phyloP scores from a whole-genome alignment of 345 rosid species.

The Eucalyptus pumila region DNA sequence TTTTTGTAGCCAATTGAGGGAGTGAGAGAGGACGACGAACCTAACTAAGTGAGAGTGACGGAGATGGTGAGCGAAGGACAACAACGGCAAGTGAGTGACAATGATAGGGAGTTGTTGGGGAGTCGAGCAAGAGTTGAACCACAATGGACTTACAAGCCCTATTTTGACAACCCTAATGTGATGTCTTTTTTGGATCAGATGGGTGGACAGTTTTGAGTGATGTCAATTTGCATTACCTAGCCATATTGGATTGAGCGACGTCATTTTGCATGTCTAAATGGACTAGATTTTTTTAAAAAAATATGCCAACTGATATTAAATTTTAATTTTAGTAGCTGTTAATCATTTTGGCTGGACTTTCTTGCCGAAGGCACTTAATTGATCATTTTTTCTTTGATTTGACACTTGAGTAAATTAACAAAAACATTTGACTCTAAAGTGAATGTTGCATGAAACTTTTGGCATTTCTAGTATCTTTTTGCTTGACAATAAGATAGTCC shows the following conservation, averaged over 20 bases:
- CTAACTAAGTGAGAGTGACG: not conserved
- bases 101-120: not conserved
- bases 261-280: not conserved
- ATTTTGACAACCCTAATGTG: not conserved
- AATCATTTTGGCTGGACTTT: too few relatives aligned
- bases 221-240: not conserved
- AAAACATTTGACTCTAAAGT: not conserved
- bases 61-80: not conserved
- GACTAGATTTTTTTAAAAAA: too few relatives aligned
- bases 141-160: not conserved
- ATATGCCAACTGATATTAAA: not conserved
- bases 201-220: not conserved
- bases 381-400: not conserved
- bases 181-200: not conserved
- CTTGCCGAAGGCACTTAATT: not conserved
- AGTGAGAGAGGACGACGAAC: not conserved
- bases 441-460: too few relatives aligned
- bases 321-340: rapidly evolving
- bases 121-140: not conserved
- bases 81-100: not conserved
- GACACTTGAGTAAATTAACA: too few relatives aligned
- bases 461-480: too few relatives aligned
- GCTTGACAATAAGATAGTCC: not conserved
- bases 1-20: not conserved
- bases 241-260: not conserved